Conservation (phyloP, 306 rosid genomes). For the Benincasa hispida region DNA sequence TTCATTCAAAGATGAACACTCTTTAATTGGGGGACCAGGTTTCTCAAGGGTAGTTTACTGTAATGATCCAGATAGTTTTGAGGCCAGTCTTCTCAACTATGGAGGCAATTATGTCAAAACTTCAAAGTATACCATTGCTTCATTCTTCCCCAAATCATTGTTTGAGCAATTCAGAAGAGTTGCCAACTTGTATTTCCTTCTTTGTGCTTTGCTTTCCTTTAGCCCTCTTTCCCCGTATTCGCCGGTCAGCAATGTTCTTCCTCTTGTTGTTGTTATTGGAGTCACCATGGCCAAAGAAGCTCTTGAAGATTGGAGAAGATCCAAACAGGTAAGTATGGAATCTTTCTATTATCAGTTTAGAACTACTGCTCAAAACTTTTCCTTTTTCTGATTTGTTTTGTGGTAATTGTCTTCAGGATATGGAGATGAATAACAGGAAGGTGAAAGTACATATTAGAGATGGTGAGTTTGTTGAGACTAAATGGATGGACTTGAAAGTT, state of each 20-base stretch:
- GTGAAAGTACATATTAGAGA: conserved; percentile 55
- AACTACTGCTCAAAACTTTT: not conserved
- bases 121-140: conserved; percentile 66
- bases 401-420: conserved; percentile 44
- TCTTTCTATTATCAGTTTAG: not conserved
- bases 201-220: conserved; percentile 67
- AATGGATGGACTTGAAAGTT: conserved; percentile 85
- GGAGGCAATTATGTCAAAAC: conserved; percentile 72
- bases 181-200: conserved; percentile 72
- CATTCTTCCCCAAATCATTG: conserved; percentile 76
- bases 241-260: conserved; percentile 63
- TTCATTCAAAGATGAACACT: conserved; percentile 58
- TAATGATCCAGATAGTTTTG: conserved; percentile 53
- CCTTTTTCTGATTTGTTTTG: not conserved
- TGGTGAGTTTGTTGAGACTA: conserved; percentile 41
- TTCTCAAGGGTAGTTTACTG: conserved; percentile 74
- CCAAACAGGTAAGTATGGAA: conserved; percentile 53
- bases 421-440: conserved; percentile 82
- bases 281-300: conserved; percentile 85
- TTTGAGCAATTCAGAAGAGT: conserved; percentile 93
- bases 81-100: conserved; percentile 29
- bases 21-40: conserved; percentile 89
- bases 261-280: conserved; percentile 70
- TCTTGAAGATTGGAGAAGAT: conserved; percentile 74
- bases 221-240: conserved; percentile 78